phyloP scores from a whole-genome alignment of 164 flowering plant species.

The Dillenia suffruticosa region DNA sequence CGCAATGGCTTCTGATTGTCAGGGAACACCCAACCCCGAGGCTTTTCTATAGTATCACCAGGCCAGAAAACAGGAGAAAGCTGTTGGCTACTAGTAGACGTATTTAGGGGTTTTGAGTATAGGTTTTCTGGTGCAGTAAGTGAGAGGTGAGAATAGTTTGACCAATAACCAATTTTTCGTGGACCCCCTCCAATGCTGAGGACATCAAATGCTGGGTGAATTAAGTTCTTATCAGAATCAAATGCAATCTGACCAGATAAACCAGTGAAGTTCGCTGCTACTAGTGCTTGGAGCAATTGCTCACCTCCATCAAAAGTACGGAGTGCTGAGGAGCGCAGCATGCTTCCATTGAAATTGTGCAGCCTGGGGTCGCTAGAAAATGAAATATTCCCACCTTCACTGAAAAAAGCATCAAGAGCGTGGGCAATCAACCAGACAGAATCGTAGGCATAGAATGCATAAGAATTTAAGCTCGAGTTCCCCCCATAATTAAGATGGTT shows the following conservation, averaged over 20 bases:
- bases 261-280: slow-evolving; percentile 56
- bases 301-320: slow-evolving; percentile 56
- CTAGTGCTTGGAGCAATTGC: slow-evolving; percentile 39
- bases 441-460: slow-evolving; percentile 86
- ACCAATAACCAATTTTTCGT: slow-evolving; percentile 78
- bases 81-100: slow-evolving; percentile 42
- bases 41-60: slow-evolving; percentile 48
- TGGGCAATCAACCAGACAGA: slow-evolving; percentile 78
- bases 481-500: slow-evolving; percentile 24
- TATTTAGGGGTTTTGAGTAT: slow-evolving; percentile 48
- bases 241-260: slow-evolving; percentile 61
- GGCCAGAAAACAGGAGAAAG: slow-evolving; percentile 80
- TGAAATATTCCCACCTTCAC: slow-evolving; percentile 49
- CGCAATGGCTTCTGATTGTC: slow-evolving; percentile 71
- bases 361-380: slow-evolving; percentile 59
- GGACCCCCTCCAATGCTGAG: slow-evolving; percentile 56
- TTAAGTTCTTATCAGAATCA: slow-evolving; percentile 45
- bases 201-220: slow-evolving; percentile 65
- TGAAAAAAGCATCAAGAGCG: slow-evolving; percentile 60
- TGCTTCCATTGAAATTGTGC: slow-evolving; percentile 35
- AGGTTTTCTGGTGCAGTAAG: slow-evolving; percentile 59
- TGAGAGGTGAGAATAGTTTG: slow-evolving; percentile 77
- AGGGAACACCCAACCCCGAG: slow-evolving; percentile 96
- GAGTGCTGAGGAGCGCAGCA: slow-evolving; percentile 39
- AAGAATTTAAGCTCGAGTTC: slow-evolving; percentile 43